Conservation (phyloP, 1,284 basidiomycete genomes). For the Bjerkandera adusta region DNA sequence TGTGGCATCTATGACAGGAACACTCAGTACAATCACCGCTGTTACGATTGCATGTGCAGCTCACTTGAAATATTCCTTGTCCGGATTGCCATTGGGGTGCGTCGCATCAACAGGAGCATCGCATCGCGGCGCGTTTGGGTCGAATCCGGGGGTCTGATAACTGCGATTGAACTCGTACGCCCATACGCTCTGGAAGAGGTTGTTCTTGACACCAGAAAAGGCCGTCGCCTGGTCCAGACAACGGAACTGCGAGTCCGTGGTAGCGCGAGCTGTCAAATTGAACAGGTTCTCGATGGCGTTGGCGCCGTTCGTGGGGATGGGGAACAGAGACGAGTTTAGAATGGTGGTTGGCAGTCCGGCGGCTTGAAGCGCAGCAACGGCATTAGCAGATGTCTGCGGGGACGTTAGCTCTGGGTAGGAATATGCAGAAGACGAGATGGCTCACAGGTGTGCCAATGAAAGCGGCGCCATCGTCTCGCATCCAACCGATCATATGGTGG, state of each 20-base stretch:
- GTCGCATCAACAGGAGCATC: conserved; percentile 31
- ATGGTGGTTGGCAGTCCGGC: conserved; percentile 23
- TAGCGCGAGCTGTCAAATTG: conserved; percentile 34
- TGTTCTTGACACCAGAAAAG: conserved; percentile 30
- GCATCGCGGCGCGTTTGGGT: conserved; percentile 36
- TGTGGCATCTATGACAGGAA: conserved; percentile 32
- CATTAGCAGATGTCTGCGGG: conserved; percentile 22
- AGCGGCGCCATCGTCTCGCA: conserved; percentile 37
- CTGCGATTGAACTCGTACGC: conserved; percentile 39
- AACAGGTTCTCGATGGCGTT: conserved; percentile 33
- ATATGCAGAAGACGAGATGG: neutral
- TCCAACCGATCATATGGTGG: conserved; percentile 46
- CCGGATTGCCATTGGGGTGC: conserved; percentile 36
- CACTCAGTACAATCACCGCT: neutral
- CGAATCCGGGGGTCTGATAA: conserved; percentile 35
- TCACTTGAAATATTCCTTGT: conserved; percentile 32
- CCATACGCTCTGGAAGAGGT: conserved; percentile 33
- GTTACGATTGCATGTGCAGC: conserved; percentile 5
- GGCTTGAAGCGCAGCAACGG: conserved; percentile 21
- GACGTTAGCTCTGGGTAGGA: neutral
- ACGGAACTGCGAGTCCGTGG: conserved; percentile 36
- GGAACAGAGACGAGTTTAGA: conserved; percentile 30
- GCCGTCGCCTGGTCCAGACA: conserved; percentile 40
- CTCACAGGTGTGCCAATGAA: conserved; percentile 31
- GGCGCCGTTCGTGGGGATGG: conserved; percentile 22